Percentiles rank a stretch among this genome's conserved stretches.
Evolutionary conservation across 192 early-diverging fungal species (phyloP).

Genomic region (Entomortierella lignicola): DNA sequence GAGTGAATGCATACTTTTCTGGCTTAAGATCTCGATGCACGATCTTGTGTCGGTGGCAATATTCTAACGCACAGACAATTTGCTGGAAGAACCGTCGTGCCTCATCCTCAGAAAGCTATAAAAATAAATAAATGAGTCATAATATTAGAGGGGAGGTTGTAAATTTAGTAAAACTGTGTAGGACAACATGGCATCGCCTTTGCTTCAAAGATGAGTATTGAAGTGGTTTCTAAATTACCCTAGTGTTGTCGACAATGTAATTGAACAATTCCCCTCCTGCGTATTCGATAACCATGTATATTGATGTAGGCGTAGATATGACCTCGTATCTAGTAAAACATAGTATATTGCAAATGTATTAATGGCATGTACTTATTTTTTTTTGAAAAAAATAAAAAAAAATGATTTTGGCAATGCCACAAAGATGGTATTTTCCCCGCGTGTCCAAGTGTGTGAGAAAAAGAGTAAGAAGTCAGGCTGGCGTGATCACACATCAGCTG

Average conservation of each 20-base stretch:
- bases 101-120: constrained; percentile 83
- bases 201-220: constrained; percentile 1
- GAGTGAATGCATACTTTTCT: constrained; percentile 66
- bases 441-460: background rate
- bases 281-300: constrained; percentile 96
- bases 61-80: constrained; percentile 94
- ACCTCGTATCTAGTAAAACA: constrained; percentile 86
- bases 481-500: constrained; percentile 30
- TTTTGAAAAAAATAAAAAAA: too few relatives aligned
- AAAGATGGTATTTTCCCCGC: too few relatives aligned
- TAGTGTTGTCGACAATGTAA: constrained; percentile 84
- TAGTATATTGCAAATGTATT: too few relatives aligned
- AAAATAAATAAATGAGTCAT: constrained; percentile 18
- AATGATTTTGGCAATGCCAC: too few relatives aligned
- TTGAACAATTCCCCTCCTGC: constrained; percentile 88
- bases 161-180: background rate
- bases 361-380: constrained; percentile 12
- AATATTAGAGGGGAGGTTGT: background rate
- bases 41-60: constrained; percentile 94
- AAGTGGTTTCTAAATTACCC: constrained; percentile 42
- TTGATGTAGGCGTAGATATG: constrained; percentile 95
- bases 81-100: constrained; percentile 96
- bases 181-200: background rate
- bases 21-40: constrained; percentile 88
- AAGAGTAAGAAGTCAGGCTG: background rate